phyloP scores from a whole-genome alignment of 176 grass and related monocot genomes.

The Triticum timopheevii region DNA sequence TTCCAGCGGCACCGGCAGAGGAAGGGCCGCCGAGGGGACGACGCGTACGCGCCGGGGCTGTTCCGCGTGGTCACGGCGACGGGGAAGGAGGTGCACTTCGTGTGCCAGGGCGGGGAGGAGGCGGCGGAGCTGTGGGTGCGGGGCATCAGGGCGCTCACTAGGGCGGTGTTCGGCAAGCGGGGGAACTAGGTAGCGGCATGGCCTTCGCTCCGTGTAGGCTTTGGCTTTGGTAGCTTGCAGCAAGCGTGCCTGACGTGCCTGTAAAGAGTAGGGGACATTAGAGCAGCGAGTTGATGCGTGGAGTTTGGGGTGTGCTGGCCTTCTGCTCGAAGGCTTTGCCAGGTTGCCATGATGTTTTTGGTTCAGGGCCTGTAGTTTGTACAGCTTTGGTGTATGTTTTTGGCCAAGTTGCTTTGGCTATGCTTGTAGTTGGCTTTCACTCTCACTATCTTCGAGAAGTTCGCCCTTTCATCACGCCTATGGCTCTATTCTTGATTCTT shows the following conservation, averaged over 20 bases:
- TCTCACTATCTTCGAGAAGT: neutral
- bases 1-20: slow-evolving; percentile 62
- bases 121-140: slow-evolving; percentile 86
- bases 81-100: slow-evolving; percentile 91
- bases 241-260: slow-evolving; percentile 28
- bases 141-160: slow-evolving; percentile 70
- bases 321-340: slow-evolving; percentile 76
- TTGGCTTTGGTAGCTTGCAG: slow-evolving; percentile 37
- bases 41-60: slow-evolving; percentile 63
- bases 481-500: neutral
- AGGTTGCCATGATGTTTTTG: slow-evolving; percentile 56
- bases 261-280: slow-evolving; percentile 35
- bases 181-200: slow-evolving; percentile 14
- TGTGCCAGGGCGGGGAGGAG: slow-evolving; percentile 75
- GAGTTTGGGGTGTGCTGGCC: slow-evolving; percentile 29
- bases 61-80: slow-evolving; percentile 79
- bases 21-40: slow-evolving; percentile 26
- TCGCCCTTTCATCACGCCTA: neutral
- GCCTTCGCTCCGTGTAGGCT: neutral
- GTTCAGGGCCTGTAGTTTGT: slow-evolving; percentile 46
- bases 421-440: neutral
- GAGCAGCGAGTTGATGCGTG: slow-evolving; percentile 28
- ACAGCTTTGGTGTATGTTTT: slow-evolving; percentile 23
- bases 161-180: slow-evolving; percentile 42
- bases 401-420: slow-evolving; percentile 40